These are phyloP conservation scores for Trametes cinnabarina DNA, from an alignment of 768 basidiomycete species.

Conservation along the genomic window DNA sequence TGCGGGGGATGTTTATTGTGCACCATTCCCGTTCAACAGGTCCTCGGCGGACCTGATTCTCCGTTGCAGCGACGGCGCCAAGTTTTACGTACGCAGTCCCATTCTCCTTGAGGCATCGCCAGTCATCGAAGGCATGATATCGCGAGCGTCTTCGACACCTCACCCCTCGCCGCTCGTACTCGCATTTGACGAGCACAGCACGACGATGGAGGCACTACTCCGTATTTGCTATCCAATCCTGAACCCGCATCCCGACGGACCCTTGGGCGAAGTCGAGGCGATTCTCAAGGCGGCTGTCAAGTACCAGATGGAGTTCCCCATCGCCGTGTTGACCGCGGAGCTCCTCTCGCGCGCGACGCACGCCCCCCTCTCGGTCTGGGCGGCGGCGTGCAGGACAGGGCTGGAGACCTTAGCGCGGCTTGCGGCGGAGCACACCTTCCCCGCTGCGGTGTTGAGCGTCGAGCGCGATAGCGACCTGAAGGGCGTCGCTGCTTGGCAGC, in stretches of 20 bases:
- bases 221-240: conserved; percentile 9
- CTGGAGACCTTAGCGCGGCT: conserved; percentile 29
- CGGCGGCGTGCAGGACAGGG: conserved; percentile 32
- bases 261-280: background rate
- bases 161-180: background rate
- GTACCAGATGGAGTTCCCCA: conserved; percentile 8
- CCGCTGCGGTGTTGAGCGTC: background rate
- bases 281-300: conserved; percentile 5
- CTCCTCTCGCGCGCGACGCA: background rate
- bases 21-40: conserved; percentile 5
- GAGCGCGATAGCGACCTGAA: background rate
- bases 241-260: background rate
- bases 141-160: background rate
- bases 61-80: background rate
- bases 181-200: background rate
- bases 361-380: conserved; percentile 27
- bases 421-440: background rate
- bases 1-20: background rate
- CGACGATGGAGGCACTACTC: conserved; percentile 5
- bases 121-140: background rate
- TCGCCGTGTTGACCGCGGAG: background rate
- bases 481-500: conserved; percentile 5
- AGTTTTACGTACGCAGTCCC: background rate
- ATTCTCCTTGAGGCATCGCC: conserved; percentile 4
- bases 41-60: background rate